Evolutionary conservation across 163 green algal species (phyloP).

Genomic region (Scenedesmus sp.): DNA sequence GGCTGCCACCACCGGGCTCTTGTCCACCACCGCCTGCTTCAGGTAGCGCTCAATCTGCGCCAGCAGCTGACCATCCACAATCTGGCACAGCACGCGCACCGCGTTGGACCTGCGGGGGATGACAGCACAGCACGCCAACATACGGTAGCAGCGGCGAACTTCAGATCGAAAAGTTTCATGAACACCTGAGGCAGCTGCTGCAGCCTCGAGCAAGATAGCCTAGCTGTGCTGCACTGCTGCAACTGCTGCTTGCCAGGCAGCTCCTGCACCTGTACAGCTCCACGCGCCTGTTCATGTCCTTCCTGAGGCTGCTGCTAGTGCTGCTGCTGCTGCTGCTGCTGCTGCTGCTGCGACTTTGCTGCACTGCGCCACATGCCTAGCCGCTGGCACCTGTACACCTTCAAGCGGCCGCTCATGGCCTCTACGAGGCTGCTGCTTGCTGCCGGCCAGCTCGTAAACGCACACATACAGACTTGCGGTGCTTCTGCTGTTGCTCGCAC

Average conservation of each 20-base stretch:
- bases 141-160: neutral
- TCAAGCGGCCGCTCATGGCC: constrained; percentile 97
- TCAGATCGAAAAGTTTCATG: neutral
- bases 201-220: neutral
- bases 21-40: constrained; percentile 98
- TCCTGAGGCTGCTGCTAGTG: constrained; percentile 93
- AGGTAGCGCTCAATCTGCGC: constrained; percentile 98
- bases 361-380: too few species aligned
- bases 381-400: constrained; percentile 85
- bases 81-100: constrained; percentile 98
- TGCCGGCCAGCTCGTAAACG: too few species aligned
- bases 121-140: neutral
- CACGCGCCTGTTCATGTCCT: constrained; percentile 98
- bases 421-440: constrained; percentile 94
- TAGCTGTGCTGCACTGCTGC: constrained; percentile 52
- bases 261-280: constrained; percentile 88
- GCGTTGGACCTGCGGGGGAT: constrained; percentile 82
- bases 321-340: neutral
- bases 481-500: neutral
- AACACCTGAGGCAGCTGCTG: neutral
- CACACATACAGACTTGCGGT: constrained; percentile 47
- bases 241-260: neutral
- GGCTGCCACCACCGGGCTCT: constrained; percentile 89
- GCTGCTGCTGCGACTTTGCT: neutral
- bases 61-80: constrained; percentile 95